phyloP scores from a whole-genome alignment of 148 eudicot species.

The Vaccinium myrtillus region DNA sequence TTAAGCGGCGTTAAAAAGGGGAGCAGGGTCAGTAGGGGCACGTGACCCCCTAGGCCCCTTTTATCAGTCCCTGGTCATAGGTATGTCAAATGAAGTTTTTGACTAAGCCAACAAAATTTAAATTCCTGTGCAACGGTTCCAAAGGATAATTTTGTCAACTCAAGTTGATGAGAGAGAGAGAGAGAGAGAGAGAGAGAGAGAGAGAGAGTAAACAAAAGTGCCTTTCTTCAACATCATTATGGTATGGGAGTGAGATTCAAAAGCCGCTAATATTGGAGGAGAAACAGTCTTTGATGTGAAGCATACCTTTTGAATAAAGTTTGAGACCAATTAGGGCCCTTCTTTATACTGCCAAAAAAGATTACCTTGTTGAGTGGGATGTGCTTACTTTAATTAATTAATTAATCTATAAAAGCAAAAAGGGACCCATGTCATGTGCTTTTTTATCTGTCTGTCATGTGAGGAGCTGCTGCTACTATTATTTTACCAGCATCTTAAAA shows the following conservation, averaged over 20 bases:
- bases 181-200: not conserved
- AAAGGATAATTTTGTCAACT: conserved; percentile 9
- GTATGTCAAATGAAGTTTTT: not conserved
- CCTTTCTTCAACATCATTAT: not conserved
- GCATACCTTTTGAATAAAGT: conserved; percentile 16
- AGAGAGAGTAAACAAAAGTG: conserved; percentile 4
- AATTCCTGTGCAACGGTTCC: conserved; percentile 13
- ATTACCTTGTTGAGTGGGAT: not conserved
- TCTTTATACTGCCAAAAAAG: not conserved
- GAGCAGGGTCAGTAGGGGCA: too few species aligned
- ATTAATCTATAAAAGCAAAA: not conserved
- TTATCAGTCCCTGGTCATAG: not conserved
- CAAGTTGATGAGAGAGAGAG: too few species aligned
- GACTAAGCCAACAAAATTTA: conserved; percentile 5
- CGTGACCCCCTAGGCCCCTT: too few species aligned
- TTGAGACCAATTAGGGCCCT: not conserved
- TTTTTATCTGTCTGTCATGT: not conserved
- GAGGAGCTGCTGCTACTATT: not conserved
- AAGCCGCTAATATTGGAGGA: not conserved
- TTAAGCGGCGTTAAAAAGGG: too few species aligned
- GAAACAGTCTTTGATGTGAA: conserved; percentile 15
- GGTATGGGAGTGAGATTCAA: not conserved
- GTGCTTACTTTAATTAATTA: not conserved
- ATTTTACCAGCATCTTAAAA: too few species aligned
- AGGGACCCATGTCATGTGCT: not conserved